A percentile compares a stretch with the other conserved stretches of the same genome.
phyloP scores from a whole-genome alignment of 192 early-diverging fungal species.

The Funneliformis mosseae region DNA sequence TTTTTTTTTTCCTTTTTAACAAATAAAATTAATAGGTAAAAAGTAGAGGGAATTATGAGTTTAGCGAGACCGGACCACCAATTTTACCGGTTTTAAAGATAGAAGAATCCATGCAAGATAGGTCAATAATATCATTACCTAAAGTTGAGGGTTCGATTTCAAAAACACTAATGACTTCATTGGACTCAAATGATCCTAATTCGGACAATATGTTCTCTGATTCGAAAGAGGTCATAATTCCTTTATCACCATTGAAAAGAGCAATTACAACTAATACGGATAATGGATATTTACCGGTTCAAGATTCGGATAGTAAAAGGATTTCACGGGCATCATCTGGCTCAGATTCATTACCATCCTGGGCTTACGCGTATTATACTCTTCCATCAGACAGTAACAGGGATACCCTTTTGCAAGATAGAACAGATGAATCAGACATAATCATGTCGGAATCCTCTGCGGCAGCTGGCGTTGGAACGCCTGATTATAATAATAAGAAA shows the following conservation, averaged over 20 bases:
- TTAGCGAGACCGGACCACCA: background rate
- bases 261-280: background rate
- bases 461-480: constrained; percentile 1
- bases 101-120: background rate
- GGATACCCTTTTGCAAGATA: background rate
- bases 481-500: constrained; percentile 4
- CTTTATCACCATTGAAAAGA: background rate
- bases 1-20: background rate
- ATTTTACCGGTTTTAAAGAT: background rate
- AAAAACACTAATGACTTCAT: background rate
- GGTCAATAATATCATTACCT: background rate
- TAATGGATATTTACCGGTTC: background rate
- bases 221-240: background rate
- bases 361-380: constrained; percentile 27
- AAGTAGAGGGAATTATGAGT: background rate
- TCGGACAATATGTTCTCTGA: background rate
- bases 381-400: background rate
- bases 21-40: background rate
- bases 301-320: constrained; percentile 22
- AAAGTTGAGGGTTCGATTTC: constrained; percentile 5
- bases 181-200: constrained; percentile 3
- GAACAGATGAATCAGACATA: background rate
- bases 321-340: constrained; percentile 12
- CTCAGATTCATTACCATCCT: constrained; percentile 25
- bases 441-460: background rate